Conservation (phyloP, 441 rosid genomes). For the Biscutella auriculata region DNA sequence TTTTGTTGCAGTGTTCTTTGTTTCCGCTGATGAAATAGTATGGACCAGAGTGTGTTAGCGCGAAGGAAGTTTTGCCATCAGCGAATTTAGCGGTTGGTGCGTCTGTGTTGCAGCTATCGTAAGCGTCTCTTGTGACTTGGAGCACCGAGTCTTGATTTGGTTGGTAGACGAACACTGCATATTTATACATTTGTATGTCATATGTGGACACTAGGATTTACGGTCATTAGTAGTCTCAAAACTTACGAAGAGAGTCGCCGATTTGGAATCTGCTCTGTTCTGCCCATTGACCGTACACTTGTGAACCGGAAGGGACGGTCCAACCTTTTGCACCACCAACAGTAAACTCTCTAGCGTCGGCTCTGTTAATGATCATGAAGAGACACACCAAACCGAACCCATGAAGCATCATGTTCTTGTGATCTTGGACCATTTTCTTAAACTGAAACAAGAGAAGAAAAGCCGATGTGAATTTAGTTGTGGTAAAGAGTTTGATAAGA, state of each 20-base stretch:
- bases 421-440: constrained; percentile 13
- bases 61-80: constrained; percentile 49
- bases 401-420: constrained; percentile 11
- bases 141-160: constrained; percentile 48
- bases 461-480: background rate
- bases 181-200: too few relatives aligned
- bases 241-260: constrained; percentile 51
- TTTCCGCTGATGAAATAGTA: constrained; percentile 59
- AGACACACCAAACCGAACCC: constrained; percentile 28
- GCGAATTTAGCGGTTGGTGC: constrained; percentile 22
- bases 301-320: constrained; percentile 28
- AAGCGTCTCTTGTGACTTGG: constrained; percentile 35
- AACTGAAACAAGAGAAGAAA: background rate
- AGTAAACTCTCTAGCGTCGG: constrained; percentile 30
- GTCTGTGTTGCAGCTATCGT: constrained; percentile 34
- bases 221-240: too few relatives aligned
- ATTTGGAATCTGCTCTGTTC: constrained; percentile 43
- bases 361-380: constrained; percentile 20
- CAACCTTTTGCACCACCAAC: constrained; percentile 50
- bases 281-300: constrained; percentile 37
- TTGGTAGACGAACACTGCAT: constrained; percentile 46
- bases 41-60: constrained; percentile 38
- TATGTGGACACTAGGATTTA: too few relatives aligned
- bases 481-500: constrained; percentile 14
- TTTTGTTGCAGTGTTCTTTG: constrained; percentile 39